Percentiles rank a stretch among this genome's conserved stretches.
Conservation (phyloP, 495 filamentous ascomycete species). For the Pseudoneurospora amorphoporcata region DNA sequence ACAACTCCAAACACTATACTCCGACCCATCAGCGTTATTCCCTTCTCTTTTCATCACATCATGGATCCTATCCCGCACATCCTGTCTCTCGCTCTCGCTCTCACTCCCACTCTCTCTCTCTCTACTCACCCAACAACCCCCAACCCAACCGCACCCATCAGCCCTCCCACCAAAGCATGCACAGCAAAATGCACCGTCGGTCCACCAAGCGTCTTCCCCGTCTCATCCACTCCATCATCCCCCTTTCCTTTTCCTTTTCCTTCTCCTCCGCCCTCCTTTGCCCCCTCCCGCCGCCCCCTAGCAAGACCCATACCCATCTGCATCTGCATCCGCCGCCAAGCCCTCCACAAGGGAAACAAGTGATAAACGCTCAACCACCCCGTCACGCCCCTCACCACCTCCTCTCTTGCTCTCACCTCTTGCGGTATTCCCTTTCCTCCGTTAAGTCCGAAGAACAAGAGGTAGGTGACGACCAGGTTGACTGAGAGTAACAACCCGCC, state of each 20-base stretch:
- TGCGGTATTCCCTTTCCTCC: background rate
- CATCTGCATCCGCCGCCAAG: constrained; percentile 9
- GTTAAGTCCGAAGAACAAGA: constrained; percentile 6
- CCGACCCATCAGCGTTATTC: too few relatives aligned
- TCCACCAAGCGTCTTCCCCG: constrained; percentile 15
- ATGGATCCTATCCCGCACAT: too few relatives aligned
- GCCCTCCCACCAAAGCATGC: constrained; percentile 13
- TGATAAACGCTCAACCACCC: constrained; percentile 29
- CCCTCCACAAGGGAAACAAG: constrained; percentile 28
- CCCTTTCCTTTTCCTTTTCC: background rate
- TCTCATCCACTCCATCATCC: background rate
- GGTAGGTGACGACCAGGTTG: constrained; percentile 18
- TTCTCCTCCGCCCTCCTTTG: background rate
- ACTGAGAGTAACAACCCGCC: constrained; percentile 29
- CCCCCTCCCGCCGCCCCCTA: too few relatives aligned
- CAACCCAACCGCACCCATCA: constrained; percentile 2
- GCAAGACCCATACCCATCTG: background rate
- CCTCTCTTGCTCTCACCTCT: background rate
- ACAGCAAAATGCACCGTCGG: constrained; percentile 20
- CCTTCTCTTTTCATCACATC: too few relatives aligned
- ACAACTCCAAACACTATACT: too few relatives aligned
- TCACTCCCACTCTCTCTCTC: too few relatives aligned
- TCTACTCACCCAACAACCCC: too few relatives aligned
- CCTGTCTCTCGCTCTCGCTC: too few relatives aligned
- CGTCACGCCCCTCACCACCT: constrained; percentile 11